phyloP scores from a whole-genome alignment of 768 basidiomycete species.

The Rhodotorula toruloides region DNA sequence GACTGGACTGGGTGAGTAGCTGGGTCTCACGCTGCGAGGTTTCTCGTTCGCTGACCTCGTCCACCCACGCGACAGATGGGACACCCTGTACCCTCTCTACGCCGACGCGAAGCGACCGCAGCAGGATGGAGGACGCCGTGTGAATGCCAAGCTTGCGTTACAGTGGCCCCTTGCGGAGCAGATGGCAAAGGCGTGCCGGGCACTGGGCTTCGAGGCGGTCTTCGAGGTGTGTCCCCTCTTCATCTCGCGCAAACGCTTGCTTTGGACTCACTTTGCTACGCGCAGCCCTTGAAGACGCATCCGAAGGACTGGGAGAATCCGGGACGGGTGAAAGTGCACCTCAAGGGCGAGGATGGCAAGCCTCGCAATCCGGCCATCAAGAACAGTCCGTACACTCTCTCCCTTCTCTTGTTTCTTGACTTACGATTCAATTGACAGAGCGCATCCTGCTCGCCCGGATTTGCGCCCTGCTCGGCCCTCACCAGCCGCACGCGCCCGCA shows the following conservation, averaged over 20 bases:
- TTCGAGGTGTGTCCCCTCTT: constrained; percentile 61
- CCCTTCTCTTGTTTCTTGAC: not conserved
- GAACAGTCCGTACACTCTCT: constrained; percentile 45
- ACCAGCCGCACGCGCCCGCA: constrained; percentile 26
- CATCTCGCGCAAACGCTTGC: not conserved
- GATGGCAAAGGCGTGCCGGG: constrained; percentile 74
- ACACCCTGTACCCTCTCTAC: constrained; percentile 79
- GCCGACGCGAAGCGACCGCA: constrained; percentile 90
- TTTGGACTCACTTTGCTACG: not conserved
- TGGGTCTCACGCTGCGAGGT: no score
- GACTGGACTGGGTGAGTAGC: no score
- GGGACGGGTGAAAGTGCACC: constrained; percentile 81
- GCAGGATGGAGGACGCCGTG: constrained; percentile 72
- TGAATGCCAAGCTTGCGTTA: constrained; percentile 68
- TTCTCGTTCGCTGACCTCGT: not conserved
- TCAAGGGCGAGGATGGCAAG: constrained; percentile 43
- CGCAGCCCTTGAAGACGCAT: constrained; percentile 67
- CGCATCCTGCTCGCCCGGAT: constrained; percentile 27
- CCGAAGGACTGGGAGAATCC: constrained; percentile 99
- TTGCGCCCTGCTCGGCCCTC: constrained; percentile 26
- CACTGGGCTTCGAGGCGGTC: constrained; percentile 70
- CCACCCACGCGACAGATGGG: constrained; percentile 28
- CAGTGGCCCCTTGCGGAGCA: constrained; percentile 96
- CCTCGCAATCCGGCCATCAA: constrained; percentile 46
- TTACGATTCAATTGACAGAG: constrained; percentile 11